Base-by-base conservation (phyloP, 1,139 yeast genomes). In the Yamadazyma oceani region DNA sequence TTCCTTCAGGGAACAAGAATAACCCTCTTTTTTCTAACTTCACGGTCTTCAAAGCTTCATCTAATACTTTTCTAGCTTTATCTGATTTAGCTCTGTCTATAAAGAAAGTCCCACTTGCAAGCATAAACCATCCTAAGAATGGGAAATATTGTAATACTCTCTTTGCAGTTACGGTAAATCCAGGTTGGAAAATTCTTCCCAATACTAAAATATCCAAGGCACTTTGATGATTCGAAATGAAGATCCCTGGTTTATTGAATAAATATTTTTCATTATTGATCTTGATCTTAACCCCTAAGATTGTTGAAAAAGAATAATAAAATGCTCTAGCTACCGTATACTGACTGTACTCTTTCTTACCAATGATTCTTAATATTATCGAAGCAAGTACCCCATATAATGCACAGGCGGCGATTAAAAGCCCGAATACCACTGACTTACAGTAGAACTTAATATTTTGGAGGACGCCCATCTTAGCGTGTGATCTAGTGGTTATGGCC, bases 111-210 rank as follows among this genome's bases (percentile, higher is more conserved):
- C 97, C 97, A 45, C 95, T 82, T 15, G 89, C 74, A 17, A 80
- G 57, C 98, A 92, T 69, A 64, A 89, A 92, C 97, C 97, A 90
- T 8, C 99, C 99, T 50, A 92, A 71, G 54, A 94, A 77, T n/a
- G 99, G 99, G 33, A 87, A 71, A 55, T 78, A 88, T 54, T 85
- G 82, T 53, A 92, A 73, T 5, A 87, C 83, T 57, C 79, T 82
- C 63, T 92, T 92, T 27, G 97, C 94, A 2, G 98, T 92, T 34
- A 94, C 96, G 7, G 94, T 84, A 64, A 90, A 88, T 35, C 88
- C 89, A 29, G 81, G 81, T 39, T 96, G 96, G 71, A 94, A 94
- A 29, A 87, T 62, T 49, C 75, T 78, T 16, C 96, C 97, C 51
- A 92, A 69, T 38, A 90, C 62, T 37, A 84, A 70, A 41, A 92